Percentiles rank a stretch among this genome's conserved stretches.
Evolutionary conservation across 495 filamentous ascomycete species (phyloP).

Genomic region (Xylaria sp.): DNA sequence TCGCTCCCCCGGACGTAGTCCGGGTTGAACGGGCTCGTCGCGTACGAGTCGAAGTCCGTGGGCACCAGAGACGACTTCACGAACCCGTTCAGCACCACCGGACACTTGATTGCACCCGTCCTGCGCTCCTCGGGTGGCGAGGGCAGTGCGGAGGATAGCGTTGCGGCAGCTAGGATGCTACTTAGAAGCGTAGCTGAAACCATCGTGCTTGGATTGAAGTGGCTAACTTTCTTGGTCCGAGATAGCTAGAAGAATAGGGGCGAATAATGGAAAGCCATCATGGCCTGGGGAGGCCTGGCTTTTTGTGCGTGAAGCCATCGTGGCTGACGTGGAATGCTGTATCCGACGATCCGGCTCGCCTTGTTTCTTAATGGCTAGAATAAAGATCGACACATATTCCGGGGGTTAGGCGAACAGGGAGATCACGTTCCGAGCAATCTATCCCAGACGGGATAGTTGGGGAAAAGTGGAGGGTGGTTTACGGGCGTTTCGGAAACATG

Average conservation of each 20-base stretch:
- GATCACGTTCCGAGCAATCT: conserved; percentile 37
- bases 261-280: neutral
- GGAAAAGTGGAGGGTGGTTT: conserved; percentile 33
- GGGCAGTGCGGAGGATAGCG: conserved; percentile 30
- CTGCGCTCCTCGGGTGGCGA: conserved; percentile 32
- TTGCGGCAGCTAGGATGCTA: conserved; percentile 29
- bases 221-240: neutral
- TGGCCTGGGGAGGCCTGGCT: neutral
- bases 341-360: conserved; percentile 15
- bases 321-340: neutral
- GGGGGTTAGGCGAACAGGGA: conserved; percentile 20
- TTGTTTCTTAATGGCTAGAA: neutral
- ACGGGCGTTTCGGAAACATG: conserved; percentile 27
- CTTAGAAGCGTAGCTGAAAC: conserved; percentile 34
- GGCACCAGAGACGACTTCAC: conserved; percentile 38
- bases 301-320: conserved; percentile 23
- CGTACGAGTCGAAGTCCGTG: conserved; percentile 52
- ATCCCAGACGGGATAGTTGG: conserved; percentile 32
- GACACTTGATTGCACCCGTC: conserved; percentile 48
- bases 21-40: conserved; percentile 52
- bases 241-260: neutral
- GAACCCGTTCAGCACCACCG: conserved; percentile 54
- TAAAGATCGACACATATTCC: neutral
- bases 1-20: conserved; percentile 56
- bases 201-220: conserved; percentile 29